Conservation (phyloP, 1,284 basidiomycete genomes). For the Ustilago nuda region DNA sequence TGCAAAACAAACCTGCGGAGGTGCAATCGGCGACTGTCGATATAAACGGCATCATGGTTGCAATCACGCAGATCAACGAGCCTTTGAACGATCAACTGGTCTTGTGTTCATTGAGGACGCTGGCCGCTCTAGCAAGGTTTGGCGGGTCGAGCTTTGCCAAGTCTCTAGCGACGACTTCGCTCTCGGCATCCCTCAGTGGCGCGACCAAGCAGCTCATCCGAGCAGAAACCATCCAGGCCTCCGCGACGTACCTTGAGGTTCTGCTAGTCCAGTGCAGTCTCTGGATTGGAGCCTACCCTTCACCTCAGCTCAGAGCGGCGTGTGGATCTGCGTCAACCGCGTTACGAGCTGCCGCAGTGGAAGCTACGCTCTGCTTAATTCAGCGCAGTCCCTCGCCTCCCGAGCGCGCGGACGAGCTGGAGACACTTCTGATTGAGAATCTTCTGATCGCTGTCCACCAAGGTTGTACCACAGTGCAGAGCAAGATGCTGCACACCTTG, state of each 20-base stretch:
- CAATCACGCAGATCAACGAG: slow-evolving; percentile 74
- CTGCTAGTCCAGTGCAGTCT: slow-evolving; percentile 40
- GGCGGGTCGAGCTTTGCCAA: slow-evolving; percentile 84
- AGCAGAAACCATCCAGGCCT: slow-evolving; percentile 11
- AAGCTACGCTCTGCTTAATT: slow-evolving; percentile 83
- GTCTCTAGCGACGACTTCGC: slow-evolving; percentile 24
- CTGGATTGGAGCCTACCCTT: slow-evolving; percentile 37
- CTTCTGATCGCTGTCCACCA: slow-evolving; percentile 79
- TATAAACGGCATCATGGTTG: slow-evolving; percentile 16
- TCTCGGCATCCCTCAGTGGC: slow-evolving; percentile 33
- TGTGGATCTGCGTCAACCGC: neutral
- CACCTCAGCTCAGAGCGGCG: slow-evolving; percentile 8
- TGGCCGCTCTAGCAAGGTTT: slow-evolving; percentile 82
- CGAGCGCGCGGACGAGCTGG: slow-evolving; percentile 72
- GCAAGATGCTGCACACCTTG: slow-evolving; percentile 89
- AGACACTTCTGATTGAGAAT: slow-evolving; percentile 79
- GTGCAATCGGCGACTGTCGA: slow-evolving; percentile 3
- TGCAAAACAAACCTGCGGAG: slow-evolving; percentile 17
- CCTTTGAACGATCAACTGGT: slow-evolving; percentile 82
- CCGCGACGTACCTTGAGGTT: slow-evolving; percentile 30
- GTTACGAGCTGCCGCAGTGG: slow-evolving; percentile 80
- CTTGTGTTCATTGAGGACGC: slow-evolving; percentile 77
- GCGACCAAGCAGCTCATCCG: slow-evolving; percentile 25
- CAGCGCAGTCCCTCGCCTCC: slow-evolving; percentile 81
- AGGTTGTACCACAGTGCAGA: slow-evolving; percentile 67